Evolutionary conservation across 2,329 filamentous ascomycete genomes (phyloP).

Genomic region (Fusarium chlamydosporum): DNA sequence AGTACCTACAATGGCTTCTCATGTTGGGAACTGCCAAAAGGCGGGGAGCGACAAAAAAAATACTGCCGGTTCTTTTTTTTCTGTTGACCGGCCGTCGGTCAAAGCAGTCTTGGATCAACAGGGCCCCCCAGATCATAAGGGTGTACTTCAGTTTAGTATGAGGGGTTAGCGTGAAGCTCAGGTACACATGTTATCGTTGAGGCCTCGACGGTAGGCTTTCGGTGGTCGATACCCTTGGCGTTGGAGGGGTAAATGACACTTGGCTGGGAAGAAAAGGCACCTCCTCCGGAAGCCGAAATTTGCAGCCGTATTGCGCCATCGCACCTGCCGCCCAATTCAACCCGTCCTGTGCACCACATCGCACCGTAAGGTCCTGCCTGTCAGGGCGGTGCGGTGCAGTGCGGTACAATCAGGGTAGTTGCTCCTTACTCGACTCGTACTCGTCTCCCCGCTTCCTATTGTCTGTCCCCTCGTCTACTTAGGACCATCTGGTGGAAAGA

Average conservation of each 20-base stretch:
- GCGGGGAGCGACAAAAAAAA: conserved; percentile 29
- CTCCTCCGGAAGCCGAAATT: conserved; percentile 36
- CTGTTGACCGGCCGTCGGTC: conserved; percentile 45
- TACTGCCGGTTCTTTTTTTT: conserved; percentile 13
- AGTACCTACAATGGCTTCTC: conserved; percentile 21
- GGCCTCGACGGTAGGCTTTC: conserved; percentile 29
- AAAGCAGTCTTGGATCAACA: conserved; percentile 33
- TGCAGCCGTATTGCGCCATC: conserved; percentile 50
- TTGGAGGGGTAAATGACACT: conserved; percentile 48
- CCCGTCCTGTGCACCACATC: background rate
- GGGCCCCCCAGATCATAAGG: conserved; percentile 30
- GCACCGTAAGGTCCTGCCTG: no score
- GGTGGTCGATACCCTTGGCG: conserved; percentile 26
- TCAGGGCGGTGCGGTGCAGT: background rate
- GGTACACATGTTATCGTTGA: conserved; percentile 41
- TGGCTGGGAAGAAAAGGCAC: conserved; percentile 35
- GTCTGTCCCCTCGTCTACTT: conserved; percentile 19
- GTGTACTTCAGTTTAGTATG: conserved; percentile 33
- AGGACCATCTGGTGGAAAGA: conserved; percentile 29
- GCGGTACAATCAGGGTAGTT: conserved; percentile 1
- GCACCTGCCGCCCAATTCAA: conserved; percentile 29
- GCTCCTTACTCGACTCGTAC: conserved; percentile 39
- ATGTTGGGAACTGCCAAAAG: conserved; percentile 9
- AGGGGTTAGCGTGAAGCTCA: conserved; percentile 7
- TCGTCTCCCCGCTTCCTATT: conserved; percentile 37